Evolutionary conservation across 2,329 filamentous ascomycete genomes (phyloP), one percentile per base, ranked within the genome.

Genomic region (Domatiomyces catenatus): DNA sequence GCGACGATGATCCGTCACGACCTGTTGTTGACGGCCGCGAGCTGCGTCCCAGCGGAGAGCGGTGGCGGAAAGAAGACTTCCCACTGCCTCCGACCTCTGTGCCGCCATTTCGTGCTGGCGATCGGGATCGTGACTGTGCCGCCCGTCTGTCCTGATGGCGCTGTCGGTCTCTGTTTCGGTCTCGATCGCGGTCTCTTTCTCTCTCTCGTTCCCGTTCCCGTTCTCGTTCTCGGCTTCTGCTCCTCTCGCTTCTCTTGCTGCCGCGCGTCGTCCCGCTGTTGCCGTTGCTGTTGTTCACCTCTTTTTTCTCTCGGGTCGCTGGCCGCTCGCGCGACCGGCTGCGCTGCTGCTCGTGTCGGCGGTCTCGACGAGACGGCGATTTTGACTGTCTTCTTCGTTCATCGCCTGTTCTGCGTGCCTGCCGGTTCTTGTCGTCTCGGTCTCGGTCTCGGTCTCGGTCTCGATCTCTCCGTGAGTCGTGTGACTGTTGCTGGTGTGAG

Each of bases 381-480:
- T 55, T 56, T 8, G 56, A 58, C 44, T 55, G 49, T 36, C 44
- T 53, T 24, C 56, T 53, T 10, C 50, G 52, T 22, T 54, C 56
- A 8, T 56, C 61, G 8, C 55, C 51, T 8, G 49, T 47, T 48
- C 53, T 50, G n/a, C 46, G 47, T 39, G 47, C 32, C 32, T 55
- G 47, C 54, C 55, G 44, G 28, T 18, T 55, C 43, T 56, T 60
- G 45, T 53, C 56, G 52, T 52, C 49, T 17, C 32, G 52, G 42
- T 52, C 43, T 20, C 59, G 52, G 39, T 58, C 51, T 39, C 59
- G 60, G 47, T 67, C 63, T 24, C 22, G 60, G 54, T 83, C 79
- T 76, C 77, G 79, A 7, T 63, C 62, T 24, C 61, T 50, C 50
- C 50, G 64, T 47, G 64, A 61, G 53, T 73, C 70, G 50, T 69